A percentile compares a stretch with the other conserved stretches of the same genome.
phyloP scores from a whole-genome alignment of 176 grass and related monocot species.

The Dactylis glomerata region DNA sequence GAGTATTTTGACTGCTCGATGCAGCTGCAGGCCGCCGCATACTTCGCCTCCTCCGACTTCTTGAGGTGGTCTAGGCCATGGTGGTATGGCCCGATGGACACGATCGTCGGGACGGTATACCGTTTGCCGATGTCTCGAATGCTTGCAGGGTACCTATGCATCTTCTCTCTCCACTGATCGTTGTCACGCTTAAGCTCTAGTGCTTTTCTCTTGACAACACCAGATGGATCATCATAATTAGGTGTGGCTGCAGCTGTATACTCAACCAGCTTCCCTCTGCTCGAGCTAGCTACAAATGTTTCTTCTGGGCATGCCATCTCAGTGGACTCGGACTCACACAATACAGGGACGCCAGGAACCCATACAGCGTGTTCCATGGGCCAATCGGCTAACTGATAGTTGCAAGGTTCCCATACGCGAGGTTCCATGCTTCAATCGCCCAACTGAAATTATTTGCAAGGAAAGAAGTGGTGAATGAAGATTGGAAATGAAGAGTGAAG shows the following conservation, averaged over 20 bases:
- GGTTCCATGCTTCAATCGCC: not conserved
- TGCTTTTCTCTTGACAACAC: not conserved
- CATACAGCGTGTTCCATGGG: not conserved
- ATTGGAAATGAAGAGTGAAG: not conserved
- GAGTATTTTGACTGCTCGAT: not conserved
- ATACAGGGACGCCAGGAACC: not conserved
- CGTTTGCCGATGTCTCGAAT: not conserved
- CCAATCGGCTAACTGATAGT: not conserved
- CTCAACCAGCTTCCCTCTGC: not conserved
- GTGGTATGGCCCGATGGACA: not conserved
- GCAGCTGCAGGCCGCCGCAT: not conserved
- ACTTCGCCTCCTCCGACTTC: not conserved
- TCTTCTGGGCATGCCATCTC: not conserved
- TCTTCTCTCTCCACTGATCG: not conserved
- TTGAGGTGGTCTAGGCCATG: not conserved
- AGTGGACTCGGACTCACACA: not conserved
- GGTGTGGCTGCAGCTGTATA: not conserved
- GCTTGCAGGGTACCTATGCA: not conserved
- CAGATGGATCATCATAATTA: not conserved
- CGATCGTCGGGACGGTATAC: not conserved
- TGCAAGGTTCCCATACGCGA: not conserved
- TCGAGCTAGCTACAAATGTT: not conserved
- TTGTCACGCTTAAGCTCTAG: not conserved
- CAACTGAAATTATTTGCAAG: not conserved
- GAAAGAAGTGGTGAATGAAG: not conserved